Evolutionary conservation across 352 stramenopile species (phyloP).

Genomic region (Vaucheria bursata): DNA sequence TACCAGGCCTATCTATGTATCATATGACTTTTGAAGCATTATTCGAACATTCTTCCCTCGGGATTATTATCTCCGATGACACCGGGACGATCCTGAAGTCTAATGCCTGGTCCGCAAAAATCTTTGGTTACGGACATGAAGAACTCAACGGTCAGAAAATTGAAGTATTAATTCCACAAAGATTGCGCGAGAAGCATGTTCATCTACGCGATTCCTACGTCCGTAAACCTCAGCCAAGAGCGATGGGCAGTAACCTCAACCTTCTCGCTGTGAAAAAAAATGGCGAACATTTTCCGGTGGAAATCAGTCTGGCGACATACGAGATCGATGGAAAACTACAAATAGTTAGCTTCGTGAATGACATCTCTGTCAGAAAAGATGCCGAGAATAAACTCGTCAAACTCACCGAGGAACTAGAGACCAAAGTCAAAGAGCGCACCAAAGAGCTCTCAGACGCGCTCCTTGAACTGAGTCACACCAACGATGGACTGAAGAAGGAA

Average conservation of each 20-base stretch:
- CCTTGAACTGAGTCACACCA: no score
- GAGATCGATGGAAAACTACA: background rate
- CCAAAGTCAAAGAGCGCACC: background rate
- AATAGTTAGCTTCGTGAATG: background rate
- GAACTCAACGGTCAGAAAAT: background rate
- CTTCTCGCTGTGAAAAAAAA: background rate
- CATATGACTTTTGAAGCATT: background rate
- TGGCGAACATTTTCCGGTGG: background rate
- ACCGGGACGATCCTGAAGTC: background rate
- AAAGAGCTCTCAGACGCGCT: no score
- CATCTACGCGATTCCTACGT: background rate
- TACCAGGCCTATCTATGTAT: background rate
- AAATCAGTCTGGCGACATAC: background rate
- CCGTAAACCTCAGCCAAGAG: background rate
- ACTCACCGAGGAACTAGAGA: background rate
- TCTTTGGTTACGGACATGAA: background rate
- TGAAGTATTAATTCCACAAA: background rate
- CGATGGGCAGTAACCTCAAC: background rate
- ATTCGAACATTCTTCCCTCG: background rate
- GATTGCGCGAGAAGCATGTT: background rate
- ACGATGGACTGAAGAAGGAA: background rate
- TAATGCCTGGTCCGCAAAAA: background rate
- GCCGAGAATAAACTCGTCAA: background rate
- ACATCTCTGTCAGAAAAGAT: background rate
- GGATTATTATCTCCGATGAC: background rate